Evolutionary conservation across 306 rosid genomes (phyloP).

Genomic region (Quillaja saponaria): DNA sequence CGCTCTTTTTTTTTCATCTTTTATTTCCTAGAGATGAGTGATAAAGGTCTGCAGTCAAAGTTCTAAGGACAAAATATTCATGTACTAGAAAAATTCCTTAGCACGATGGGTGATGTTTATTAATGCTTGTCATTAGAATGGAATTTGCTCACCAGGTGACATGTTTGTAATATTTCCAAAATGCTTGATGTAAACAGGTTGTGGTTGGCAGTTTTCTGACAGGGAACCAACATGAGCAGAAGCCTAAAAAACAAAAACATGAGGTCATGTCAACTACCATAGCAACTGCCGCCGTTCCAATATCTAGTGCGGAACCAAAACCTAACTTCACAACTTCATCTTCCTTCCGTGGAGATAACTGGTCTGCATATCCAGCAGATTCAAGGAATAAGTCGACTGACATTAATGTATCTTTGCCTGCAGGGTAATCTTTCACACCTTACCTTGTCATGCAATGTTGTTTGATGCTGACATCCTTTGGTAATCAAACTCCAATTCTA

Average conservation of each 20-base stretch:
- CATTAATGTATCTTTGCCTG: slow-evolving; percentile 66
- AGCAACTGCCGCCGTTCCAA: slow-evolving; percentile 60
- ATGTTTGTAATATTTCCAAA: slow-evolving; percentile 20
- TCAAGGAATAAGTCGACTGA: slow-evolving; percentile 62
- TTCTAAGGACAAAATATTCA: neutral
- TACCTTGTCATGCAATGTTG: slow-evolving; percentile 16
- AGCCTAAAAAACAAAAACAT: slow-evolving; percentile 71
- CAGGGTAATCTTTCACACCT: slow-evolving; percentile 39
- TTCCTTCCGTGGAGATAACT: slow-evolving; percentile 64
- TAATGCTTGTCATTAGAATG: neutral
- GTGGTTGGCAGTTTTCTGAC: slow-evolving; percentile 94
- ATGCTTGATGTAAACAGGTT: slow-evolving; percentile 53
- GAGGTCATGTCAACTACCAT: slow-evolving; percentile 45
- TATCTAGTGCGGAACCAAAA: slow-evolving; percentile 63
- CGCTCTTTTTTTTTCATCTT: neutral
- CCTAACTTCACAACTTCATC: slow-evolving; percentile 46
- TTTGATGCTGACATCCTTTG: slow-evolving; percentile 40
- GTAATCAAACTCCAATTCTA: slow-evolving; percentile 40
- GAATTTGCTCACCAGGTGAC: slow-evolving; percentile 3
- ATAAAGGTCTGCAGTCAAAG: neutral
- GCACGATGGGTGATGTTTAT: neutral
- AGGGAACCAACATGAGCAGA: slow-evolving; percentile 88
- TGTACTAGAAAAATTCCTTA: neutral
- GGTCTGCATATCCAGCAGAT: slow-evolving; percentile 69
- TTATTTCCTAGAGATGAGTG: neutral